Evolutionary conservation across 129 eudicot genomes (phyloP), one percentile per base, ranked within the genome.

Genomic region (Flaveria bidentis): DNA sequence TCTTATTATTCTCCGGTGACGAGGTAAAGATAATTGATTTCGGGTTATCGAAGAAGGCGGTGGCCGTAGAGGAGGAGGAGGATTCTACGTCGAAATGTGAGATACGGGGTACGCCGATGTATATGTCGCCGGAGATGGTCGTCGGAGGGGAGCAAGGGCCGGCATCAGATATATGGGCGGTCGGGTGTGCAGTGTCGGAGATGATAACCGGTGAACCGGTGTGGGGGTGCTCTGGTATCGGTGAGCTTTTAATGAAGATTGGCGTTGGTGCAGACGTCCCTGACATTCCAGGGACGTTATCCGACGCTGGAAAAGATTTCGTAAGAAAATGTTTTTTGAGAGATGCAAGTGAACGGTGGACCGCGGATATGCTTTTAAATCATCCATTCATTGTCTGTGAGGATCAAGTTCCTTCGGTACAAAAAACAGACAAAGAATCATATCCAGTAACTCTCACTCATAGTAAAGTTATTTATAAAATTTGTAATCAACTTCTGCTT

Each of bases 41-140:
- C 23, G 87, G 87, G 64, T 41, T 80, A 44, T 82, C 84, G 13
- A 84, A 65, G 52, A 80, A 53, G 74, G 20, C 46, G 25, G 28
- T 16, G 2, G 55, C 25, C 3, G 28, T 12, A 1, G 55, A 10
- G 12, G 28, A 23, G 12, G 28, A 3, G 16, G 62, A 3, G 7
- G 58, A 42, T 57, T 22, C 5, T 16, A 39, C 12, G 44, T 70
- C 42, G 5, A 55, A 18, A 28, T 77, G 62, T 14, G 88, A 84
- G 18, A 70, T 90, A 16, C 87, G 91, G 67, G 97, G 97, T 55
- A 88, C 94, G 25, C 94, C 94, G 50, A 14, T 91, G 70, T 86
- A 86, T 53, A 86, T 90, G 98, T 78, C 96, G 76, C 96, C 98
- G 79, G 98, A 93, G 79, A 82, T 80, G 78, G 89, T 88, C 4